Base-by-base conservation (phyloP, 2,329 filamentous ascomycete species). In the Grosmannia clavigera region DNA sequence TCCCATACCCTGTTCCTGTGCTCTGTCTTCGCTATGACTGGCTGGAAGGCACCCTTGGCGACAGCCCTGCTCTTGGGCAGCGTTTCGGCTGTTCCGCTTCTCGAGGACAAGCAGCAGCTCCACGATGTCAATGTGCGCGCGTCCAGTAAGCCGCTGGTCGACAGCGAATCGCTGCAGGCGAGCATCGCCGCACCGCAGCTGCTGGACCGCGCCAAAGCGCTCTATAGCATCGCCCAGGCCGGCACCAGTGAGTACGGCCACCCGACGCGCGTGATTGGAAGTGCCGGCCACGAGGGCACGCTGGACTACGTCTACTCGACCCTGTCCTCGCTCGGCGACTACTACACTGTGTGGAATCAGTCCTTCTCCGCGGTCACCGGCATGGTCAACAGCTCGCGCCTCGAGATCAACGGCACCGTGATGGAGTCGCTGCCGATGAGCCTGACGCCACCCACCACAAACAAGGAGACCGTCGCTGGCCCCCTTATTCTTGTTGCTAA, bases 241-340 rank as follows among this genome's bases (percentile, higher is more conserved):
- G 78, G 79, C 12, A 73, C 79, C 62, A 74, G 78, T 1, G 82
- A 87, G 64, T 87, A 83, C 67, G 80, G 81, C 62, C 85, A 85
- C 66, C 86, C 86, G 1, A 89, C 86, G 1, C 79, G 86, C 59
- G 85, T 88, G 27, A 88, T 89, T 64, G 85, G 86, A 33, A 86
- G 83, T 63, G 59, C 63, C 81, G 85, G 85, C 31, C 86, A 88
- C 65, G 67, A 75, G n/a, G 81, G 76, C 48, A 88, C 85, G 0
- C 72, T 88, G 50, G 74, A 81, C 57, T 88, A 86, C 69, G 79
- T 88, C 65, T 77, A 78, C 66, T 72, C 74, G n/a, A 76, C 80
- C 43, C 73, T 87, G 58, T 73, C 76, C 33, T 69, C 75, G 58
- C 74, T 85, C 1, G 79, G 78, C 43, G 61, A 59, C 63, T 88